These are phyloP conservation scores for Alternaria angustiovoidea DNA, from an alignment of 2,329 filamentous ascomycete genomes.

Conservation along the genomic window DNA sequence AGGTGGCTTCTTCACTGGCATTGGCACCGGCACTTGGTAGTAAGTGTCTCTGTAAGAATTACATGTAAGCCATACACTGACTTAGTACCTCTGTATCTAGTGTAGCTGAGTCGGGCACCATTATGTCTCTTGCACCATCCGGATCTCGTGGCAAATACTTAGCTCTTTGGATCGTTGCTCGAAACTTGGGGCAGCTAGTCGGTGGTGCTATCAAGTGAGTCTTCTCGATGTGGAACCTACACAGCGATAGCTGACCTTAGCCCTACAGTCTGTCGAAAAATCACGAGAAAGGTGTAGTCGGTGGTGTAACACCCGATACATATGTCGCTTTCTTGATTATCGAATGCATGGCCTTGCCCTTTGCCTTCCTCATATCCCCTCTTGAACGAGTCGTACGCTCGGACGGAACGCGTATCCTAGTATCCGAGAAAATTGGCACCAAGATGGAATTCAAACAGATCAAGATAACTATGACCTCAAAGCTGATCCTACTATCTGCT, in stretches of 20 bases:
- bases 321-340: slow-evolving; percentile 60
- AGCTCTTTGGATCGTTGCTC: slow-evolving; percentile 59
- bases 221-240: not conserved
- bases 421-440: slow-evolving; percentile 52
- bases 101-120: slow-evolving; percentile 59
- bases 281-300: slow-evolving; percentile 37
- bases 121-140: slow-evolving; percentile 59
- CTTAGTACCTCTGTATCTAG: too few relatives aligned
- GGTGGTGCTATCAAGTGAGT: slow-evolving; percentile 55
- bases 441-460: slow-evolving; percentile 54
- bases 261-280: slow-evolving; percentile 34
- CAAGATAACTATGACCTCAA: slow-evolving; percentile 46
- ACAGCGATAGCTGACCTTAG: not conserved
- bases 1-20: slow-evolving; percentile 37
- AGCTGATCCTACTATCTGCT: slow-evolving; percentile 51
- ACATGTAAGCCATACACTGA: too few relatives aligned
- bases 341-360: slow-evolving; percentile 56
- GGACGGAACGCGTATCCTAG: slow-evolving; percentile 55
- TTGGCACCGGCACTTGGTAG: slow-evolving; percentile 56
- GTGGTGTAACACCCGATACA: slow-evolving; percentile 56
- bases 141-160: slow-evolving; percentile 59
- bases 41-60: too few relatives aligned
- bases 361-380: slow-evolving; percentile 57
- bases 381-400: slow-evolving; percentile 57
- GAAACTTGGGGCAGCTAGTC: slow-evolving; percentile 58